These are phyloP conservation scores for Phytophthora tentaculata DNA, from an alignment of 352 stramenopile species.

Conservation along the genomic window DNA sequence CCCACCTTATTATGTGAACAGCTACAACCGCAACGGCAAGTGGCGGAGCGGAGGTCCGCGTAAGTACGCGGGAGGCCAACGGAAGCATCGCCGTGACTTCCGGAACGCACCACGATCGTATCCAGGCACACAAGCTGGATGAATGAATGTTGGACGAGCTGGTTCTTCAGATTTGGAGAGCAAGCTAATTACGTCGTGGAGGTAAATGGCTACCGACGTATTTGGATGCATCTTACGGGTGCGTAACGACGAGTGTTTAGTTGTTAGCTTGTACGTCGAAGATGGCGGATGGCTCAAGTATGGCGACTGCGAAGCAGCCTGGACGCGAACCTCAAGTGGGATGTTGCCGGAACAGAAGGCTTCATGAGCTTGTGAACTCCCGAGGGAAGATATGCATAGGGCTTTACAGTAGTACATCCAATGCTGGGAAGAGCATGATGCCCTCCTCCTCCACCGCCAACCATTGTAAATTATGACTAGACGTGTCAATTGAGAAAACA, in stretches of 20 bases:
- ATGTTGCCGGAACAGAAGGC: too few relatives aligned
- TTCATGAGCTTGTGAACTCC: neutral
- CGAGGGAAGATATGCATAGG: too few relatives aligned
- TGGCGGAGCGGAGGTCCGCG: conserved; percentile 51
- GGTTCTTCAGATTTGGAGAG: conserved; percentile 8
- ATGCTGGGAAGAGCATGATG: too few relatives aligned
- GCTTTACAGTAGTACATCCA: too few relatives aligned
- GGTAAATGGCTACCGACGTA: conserved; percentile 21
- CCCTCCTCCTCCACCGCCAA: too few relatives aligned
- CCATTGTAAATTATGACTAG: conserved; percentile 5
- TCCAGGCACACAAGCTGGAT: conserved; percentile 39
- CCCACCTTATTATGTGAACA: conserved; percentile 51
- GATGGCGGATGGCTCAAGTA: conserved; percentile 16
- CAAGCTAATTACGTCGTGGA: conserved; percentile 10
- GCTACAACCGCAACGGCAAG: conserved; percentile 56
- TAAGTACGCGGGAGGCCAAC: conserved; percentile 57
- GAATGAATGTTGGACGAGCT: conserved; percentile 21
- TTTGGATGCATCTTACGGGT: conserved; percentile 7
- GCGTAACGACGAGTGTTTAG: conserved; percentile 3
- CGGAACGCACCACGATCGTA: conserved; percentile 32
- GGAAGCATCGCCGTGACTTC: conserved; percentile 44
- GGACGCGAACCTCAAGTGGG: too few relatives aligned
- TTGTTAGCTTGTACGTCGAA: conserved; percentile 15
- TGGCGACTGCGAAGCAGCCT: neutral
- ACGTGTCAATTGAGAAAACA: neutral